Evolutionary conservation across 2,329 filamentous ascomycete genomes (phyloP).

Genomic region (Nemania abortiva): DNA sequence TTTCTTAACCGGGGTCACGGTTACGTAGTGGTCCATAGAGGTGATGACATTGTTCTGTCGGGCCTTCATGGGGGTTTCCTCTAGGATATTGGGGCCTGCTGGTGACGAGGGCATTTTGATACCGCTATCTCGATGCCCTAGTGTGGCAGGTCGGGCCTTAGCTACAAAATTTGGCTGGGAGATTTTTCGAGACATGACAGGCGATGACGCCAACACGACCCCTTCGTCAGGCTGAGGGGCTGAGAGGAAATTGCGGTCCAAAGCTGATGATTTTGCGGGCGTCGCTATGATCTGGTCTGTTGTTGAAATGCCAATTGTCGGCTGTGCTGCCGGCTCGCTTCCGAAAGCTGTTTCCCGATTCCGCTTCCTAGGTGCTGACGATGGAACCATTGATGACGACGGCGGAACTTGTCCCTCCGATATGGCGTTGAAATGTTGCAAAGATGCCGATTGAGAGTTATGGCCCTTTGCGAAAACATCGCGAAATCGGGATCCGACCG

Average conservation of each 20-base stretch:
- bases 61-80: conserved; percentile 56
- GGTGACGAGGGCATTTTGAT: conserved; percentile 51
- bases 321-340: conserved; percentile 48
- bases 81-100: conserved; percentile 29
- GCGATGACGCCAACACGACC: conserved; percentile 50
- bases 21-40: conserved; percentile 44
- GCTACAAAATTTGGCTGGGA: conserved; percentile 40
- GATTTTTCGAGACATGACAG: conserved; percentile 45
- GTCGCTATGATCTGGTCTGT: conserved; percentile 44
- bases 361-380: conserved; percentile 55
- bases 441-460: conserved; percentile 46
- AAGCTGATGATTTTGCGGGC: conserved; percentile 40
- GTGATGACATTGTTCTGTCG: conserved; percentile 32
- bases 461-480: conserved; percentile 56
- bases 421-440: conserved; percentile 40
- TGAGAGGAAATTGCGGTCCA: conserved; percentile 41
- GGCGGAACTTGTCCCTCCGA: conserved; percentile 51
- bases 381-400: conserved; percentile 57
- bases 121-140: conserved; percentile 47
- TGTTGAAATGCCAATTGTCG: conserved; percentile 44
- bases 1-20: conserved; percentile 45
- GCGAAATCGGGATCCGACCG: conserved; percentile 66
- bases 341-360: conserved; percentile 51
- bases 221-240: conserved; percentile 45
- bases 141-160: conserved; percentile 28